Conservation (phyloP, 192 early-diverging fungal genomes). For the Chytriomyces sp. region DNA sequence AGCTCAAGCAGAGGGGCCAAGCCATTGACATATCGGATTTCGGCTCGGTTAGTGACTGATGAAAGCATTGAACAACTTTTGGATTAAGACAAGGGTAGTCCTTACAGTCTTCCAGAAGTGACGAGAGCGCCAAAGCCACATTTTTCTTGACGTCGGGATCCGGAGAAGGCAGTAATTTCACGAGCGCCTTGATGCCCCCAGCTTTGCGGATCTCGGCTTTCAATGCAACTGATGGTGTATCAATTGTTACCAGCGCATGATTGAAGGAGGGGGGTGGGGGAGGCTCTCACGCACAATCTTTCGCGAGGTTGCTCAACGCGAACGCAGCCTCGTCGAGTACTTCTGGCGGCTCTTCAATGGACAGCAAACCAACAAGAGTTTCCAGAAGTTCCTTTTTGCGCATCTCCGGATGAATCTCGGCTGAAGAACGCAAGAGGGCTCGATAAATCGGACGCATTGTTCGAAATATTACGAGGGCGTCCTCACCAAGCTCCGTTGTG, state of each 20-base stretch:
- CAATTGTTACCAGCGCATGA: background rate
- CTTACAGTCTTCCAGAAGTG: slow-evolving; percentile 57
- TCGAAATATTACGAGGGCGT: background rate
- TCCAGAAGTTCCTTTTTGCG: slow-evolving; percentile 46
- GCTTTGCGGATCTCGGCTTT: slow-evolving; percentile 55
- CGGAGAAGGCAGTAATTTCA: slow-evolving; percentile 49
- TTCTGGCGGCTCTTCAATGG: slow-evolving; percentile 47
- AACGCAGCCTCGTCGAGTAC: slow-evolving; percentile 62
- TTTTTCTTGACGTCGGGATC: slow-evolving; percentile 65
- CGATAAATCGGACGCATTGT: background rate
- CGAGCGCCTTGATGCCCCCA: slow-evolving; percentile 55
- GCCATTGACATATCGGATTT: slow-evolving; percentile 53
- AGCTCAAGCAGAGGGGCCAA: slow-evolving; percentile 48
- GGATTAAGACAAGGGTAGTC: background rate
- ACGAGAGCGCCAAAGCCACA: slow-evolving; percentile 45
- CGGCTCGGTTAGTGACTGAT: slow-evolving; percentile 49
- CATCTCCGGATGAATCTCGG: slow-evolving; percentile 54
- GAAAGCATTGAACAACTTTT: background rate
- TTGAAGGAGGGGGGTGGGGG: background rate
- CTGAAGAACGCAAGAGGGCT: slow-evolving; percentile 26
- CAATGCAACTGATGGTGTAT: slow-evolving; percentile 39
- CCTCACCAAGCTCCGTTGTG: slow-evolving; percentile 49
- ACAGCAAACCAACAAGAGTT: slow-evolving; percentile 40
- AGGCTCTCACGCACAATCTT: slow-evolving; percentile 47
- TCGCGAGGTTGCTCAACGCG: slow-evolving; percentile 50